Percentiles rank a stretch among this genome's conserved stretches.
Evolutionary conservation across 208 protist species (phyloP).

Genomic region (Novymonas esmeraldas): DNA sequence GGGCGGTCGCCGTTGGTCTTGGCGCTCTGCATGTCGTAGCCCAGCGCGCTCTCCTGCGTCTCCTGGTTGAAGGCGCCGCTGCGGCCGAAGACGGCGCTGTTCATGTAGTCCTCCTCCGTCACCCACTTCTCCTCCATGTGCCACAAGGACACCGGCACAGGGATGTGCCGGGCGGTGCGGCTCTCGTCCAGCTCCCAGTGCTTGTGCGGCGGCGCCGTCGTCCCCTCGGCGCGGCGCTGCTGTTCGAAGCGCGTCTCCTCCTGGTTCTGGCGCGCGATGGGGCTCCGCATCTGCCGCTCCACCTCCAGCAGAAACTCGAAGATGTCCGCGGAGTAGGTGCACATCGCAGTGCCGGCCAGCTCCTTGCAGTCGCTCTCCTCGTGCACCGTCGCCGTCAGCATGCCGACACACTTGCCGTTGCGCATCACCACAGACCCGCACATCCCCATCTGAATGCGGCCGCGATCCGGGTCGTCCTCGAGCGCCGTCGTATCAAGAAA

Average conservation of each 20-base stretch:
- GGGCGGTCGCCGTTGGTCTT: slow-evolving; percentile 80
- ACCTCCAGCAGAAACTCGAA: slow-evolving; percentile 92
- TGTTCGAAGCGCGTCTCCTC: slow-evolving; percentile 80
- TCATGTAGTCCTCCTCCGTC: slow-evolving; percentile 90
- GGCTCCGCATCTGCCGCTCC: slow-evolving; percentile 89
- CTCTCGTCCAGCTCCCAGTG: slow-evolving; percentile 84
- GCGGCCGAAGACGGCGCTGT: slow-evolving; percentile 74
- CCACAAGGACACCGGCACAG: slow-evolving; percentile 83
- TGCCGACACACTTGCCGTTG: slow-evolving; percentile 90
- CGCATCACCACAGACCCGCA: slow-evolving; percentile 90
- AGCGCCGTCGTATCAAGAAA: slow-evolving; percentile 84
- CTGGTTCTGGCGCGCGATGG: slow-evolving; percentile 40
- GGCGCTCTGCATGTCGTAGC: slow-evolving; percentile 87
- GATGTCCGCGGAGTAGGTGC: slow-evolving; percentile 84
- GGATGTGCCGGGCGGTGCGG: slow-evolving; percentile 85
- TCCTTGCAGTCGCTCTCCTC: slow-evolving; percentile 74
- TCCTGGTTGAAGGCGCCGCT: slow-evolving; percentile 88
- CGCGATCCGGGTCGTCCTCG: slow-evolving; percentile 64
- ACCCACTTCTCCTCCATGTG: slow-evolving; percentile 93
- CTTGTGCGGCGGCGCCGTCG: slow-evolving; percentile 27
- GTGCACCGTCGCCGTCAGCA: slow-evolving; percentile 91
- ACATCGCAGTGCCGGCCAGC: slow-evolving; percentile 90
- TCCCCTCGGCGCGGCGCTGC: slow-evolving; percentile 54
- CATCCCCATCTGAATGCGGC: slow-evolving; percentile 88
- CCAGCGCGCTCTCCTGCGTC: slow-evolving; percentile 81